phyloP scores from a whole-genome alignment of 2,329 filamentous ascomycete species.

The Macrophomina phaseolina region DNA sequence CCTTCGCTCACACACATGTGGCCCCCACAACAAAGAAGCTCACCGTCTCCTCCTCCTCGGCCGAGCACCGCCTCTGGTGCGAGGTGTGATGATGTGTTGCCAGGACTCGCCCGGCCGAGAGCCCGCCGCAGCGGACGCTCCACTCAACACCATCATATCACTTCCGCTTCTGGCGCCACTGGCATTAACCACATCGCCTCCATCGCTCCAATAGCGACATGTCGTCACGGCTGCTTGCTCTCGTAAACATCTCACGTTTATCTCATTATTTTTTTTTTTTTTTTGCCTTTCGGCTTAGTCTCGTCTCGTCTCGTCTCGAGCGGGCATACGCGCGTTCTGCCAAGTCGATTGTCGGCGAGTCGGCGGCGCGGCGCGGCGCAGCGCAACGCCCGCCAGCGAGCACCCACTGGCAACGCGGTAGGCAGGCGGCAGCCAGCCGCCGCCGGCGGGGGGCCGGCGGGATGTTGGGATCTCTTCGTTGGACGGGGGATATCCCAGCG shows the following conservation, averaged over 20 bases:
- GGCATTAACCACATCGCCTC: constrained; percentile 2
- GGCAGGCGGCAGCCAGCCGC: neutral
- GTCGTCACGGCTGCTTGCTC: neutral
- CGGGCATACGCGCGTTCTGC: neutral
- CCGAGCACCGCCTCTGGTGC: neutral
- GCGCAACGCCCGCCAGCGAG: no score
- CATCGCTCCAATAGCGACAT: neutral
- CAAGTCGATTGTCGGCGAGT: neutral
- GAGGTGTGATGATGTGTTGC: neutral
- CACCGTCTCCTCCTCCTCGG: neutral
- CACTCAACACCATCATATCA: constrained; percentile 13
- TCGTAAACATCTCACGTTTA: neutral
- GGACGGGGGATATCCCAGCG: no score
- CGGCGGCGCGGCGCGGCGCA: no score
- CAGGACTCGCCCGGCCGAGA: constrained; percentile 3
- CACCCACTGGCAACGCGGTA: no score
- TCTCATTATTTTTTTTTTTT: neutral
- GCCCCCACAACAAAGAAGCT: neutral
- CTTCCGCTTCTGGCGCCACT: neutral
- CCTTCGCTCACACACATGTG: neutral
- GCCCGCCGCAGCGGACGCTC: neutral
- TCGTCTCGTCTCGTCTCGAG: constrained; percentile 2
- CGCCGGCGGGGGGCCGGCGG: no score
- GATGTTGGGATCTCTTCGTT: no score
- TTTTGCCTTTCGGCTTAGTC: neutral